Conservation (phyloP, 306 rosid genomes). For the Inga leiocalycina region DNA sequence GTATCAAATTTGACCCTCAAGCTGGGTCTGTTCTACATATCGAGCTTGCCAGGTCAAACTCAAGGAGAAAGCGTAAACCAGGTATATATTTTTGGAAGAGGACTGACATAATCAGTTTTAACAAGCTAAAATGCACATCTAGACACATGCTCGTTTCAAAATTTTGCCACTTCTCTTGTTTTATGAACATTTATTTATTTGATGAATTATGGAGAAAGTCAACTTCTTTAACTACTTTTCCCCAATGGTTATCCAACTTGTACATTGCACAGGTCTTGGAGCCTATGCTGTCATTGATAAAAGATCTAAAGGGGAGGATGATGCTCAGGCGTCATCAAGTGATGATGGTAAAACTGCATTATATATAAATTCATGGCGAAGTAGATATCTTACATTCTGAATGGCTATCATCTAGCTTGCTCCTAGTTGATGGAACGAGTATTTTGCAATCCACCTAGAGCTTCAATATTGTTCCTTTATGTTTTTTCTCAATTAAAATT, state of each 20-base stretch:
- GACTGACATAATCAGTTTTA: constrained; percentile 5
- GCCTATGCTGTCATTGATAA: constrained; percentile 90
- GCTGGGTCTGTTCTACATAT: constrained; percentile 77
- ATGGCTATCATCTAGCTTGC: constrained; percentile 15
- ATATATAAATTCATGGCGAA: constrained; percentile 25
- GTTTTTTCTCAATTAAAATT: constrained; percentile 6
- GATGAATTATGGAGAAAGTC: constrained; percentile 25
- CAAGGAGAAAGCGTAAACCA: constrained; percentile 91
- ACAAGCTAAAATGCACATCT: constrained; percentile 7
- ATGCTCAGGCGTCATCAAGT: constrained; percentile 72
- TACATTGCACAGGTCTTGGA: constrained; percentile 70
- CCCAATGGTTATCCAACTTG: constrained; percentile 23
- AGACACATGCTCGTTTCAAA: constrained; percentile 2
- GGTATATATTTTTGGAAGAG: constrained; percentile 44
- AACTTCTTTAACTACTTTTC: constrained; percentile 13
- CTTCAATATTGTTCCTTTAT: not conserved
- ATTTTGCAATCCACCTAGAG: constrained; percentile 12
- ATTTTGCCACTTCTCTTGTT: constrained; percentile 9
- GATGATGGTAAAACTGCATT: constrained; percentile 69
- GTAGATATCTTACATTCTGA: constrained; percentile 19
- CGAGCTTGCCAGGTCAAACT: constrained; percentile 93
- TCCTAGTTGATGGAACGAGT: constrained; percentile 1
- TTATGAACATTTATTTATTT: constrained; percentile 11
- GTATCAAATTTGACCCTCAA: constrained; percentile 97
- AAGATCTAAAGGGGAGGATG: constrained; percentile 61